Evolutionary conservation across 1,139 yeast genomes (phyloP).

Genomic region (Geotrichum restrictum): DNA sequence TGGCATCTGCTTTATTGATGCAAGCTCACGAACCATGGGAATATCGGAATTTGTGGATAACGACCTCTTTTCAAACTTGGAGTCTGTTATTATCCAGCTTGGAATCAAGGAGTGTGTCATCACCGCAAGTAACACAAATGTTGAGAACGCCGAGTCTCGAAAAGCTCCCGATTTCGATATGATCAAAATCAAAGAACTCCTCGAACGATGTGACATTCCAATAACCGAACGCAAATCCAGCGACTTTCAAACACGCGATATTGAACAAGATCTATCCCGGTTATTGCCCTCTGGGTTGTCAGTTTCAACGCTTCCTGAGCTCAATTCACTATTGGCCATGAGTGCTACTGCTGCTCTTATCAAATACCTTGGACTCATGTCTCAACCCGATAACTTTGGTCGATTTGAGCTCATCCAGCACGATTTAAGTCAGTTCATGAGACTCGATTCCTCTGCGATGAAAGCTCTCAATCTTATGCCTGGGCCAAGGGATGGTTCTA

Average conservation of each 20-base stretch:
- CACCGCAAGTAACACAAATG: constrained; percentile 43
- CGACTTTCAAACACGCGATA: constrained; percentile 56
- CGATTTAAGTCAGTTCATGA: constrained; percentile 73
- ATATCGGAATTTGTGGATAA: constrained; percentile 80
- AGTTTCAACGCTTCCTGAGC: constrained; percentile 58
- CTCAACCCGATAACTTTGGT: constrained; percentile 51
- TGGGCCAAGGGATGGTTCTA: constrained; percentile 45
- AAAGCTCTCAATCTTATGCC: constrained; percentile 87
- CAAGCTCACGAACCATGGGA: constrained; percentile 61
- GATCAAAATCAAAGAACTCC: constrained; percentile 45
- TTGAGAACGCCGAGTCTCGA: constrained; percentile 25
- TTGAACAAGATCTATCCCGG: constrained; percentile 70
- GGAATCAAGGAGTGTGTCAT: constrained; percentile 83
- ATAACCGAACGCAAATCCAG: constrained; percentile 57
- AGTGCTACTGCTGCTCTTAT: constrained; percentile 62
- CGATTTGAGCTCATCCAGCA: constrained; percentile 57
- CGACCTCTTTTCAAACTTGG: constrained; percentile 80
- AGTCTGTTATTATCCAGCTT: constrained; percentile 76
- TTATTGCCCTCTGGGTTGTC: constrained; percentile 50
- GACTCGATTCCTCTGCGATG: constrained; percentile 84
- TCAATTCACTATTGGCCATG: constrained; percentile 44
- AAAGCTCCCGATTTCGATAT: constrained; percentile 37
- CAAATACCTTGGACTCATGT: constrained; percentile 58
- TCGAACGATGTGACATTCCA: constrained; percentile 73
- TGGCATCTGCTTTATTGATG: constrained; percentile 80